phyloP scores from a whole-genome alignment of 306 rosid genomes.

The Pterocarpus macrocarpus region DNA sequence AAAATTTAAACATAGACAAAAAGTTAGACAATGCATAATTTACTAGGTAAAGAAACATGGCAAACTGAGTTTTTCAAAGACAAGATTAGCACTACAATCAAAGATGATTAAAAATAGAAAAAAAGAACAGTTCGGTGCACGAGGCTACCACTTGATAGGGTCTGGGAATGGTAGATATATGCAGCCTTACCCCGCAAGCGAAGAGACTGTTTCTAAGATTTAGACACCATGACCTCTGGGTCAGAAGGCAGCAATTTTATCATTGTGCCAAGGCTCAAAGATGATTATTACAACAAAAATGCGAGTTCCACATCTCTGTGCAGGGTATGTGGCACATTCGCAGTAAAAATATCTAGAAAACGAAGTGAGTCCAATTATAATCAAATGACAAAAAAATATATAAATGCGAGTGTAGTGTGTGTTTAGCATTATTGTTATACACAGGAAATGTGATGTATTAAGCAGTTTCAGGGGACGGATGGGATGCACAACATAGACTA shows the following conservation, averaged over 20 bases:
- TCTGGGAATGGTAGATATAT: too few relatives aligned
- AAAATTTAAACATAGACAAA: neutral
- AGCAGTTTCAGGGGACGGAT: neutral
- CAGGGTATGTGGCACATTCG: neutral
- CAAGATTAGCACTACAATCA: neutral
- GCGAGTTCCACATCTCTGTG: neutral
- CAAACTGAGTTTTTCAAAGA: neutral
- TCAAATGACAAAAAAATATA: neutral
- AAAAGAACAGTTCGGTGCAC: neutral
- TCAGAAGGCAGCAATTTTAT: too few relatives aligned
- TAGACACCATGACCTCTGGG: too few relatives aligned
- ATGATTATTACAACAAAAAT: neutral
- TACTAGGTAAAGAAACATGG: slow-evolving; percentile 3
- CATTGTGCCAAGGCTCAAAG: neutral
- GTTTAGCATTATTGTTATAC: too few relatives aligned
- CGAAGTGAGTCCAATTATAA: neutral
- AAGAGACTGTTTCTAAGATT: too few relatives aligned
- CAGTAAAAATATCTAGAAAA: neutral
- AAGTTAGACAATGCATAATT: neutral
- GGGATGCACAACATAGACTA: neutral
- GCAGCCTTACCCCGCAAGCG: too few relatives aligned
- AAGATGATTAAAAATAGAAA: neutral
- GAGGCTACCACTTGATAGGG: too few relatives aligned
- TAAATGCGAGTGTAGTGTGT: too few relatives aligned
- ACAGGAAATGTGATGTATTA: slow-evolving; percentile 1